phyloP scores from a whole-genome alignment of 177 flowering plant genomes.

The Vitis hybrid region DNA sequence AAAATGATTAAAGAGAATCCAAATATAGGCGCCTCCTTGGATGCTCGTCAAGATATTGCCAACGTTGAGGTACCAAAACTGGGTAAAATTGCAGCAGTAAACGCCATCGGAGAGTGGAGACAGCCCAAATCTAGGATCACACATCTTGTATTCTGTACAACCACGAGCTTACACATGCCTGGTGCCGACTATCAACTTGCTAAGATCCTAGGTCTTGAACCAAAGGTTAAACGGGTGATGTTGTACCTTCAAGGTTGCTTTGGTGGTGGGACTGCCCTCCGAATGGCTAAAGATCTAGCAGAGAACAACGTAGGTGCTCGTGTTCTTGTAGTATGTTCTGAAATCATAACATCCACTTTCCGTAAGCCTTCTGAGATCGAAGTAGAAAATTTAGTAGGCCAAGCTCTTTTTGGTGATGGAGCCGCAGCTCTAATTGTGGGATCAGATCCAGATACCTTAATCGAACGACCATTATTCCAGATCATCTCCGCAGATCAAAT shows the following conservation, averaged over 20 bases:
- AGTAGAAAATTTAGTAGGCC: slow-evolving; percentile 24
- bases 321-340: slow-evolving; percentile 28
- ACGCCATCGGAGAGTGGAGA: too few relatives aligned
- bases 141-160: too few relatives aligned
- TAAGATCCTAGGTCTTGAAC: too few relatives aligned
- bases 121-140: too few relatives aligned
- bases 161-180: too few relatives aligned
- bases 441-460: slow-evolving; percentile 21
- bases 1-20: too few relatives aligned
- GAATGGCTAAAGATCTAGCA: slow-evolving; percentile 23
- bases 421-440: slow-evolving; percentile 28
- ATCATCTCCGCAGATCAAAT: slow-evolving; percentile 25
- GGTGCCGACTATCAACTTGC: too few relatives aligned
- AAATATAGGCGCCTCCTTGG: too few relatives aligned
- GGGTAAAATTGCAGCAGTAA: too few relatives aligned
- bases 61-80: too few relatives aligned
- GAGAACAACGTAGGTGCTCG: slow-evolving; percentile 26
- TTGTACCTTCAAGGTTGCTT: slow-evolving; percentile 12
- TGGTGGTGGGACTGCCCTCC: slow-evolving; percentile 25
- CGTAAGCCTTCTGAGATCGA: slow-evolving; percentile 23
- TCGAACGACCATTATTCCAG: slow-evolving; percentile 26
- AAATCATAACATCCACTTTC: slow-evolving; percentile 21
- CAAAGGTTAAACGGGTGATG: too few relatives aligned
- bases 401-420: slow-evolving; percentile 24
- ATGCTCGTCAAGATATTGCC: too few relatives aligned